Evolutionary conservation across 2,329 filamentous ascomycete species (phyloP).

Genomic region (Penicillium brevicompactum): DNA sequence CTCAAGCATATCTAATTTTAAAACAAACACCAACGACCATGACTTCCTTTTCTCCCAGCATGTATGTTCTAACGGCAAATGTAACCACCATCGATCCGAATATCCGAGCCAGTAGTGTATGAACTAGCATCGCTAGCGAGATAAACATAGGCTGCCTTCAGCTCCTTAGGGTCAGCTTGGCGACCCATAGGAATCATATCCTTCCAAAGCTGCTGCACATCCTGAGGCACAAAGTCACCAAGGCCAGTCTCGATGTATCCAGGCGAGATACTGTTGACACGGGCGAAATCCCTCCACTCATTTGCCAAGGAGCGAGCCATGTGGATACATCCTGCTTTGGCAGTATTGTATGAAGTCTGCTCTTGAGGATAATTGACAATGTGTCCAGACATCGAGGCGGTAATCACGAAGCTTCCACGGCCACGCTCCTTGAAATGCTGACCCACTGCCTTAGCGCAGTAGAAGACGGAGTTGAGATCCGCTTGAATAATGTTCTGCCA

Average conservation of each 20-base stretch:
- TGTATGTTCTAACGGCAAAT: conserved; percentile 39
- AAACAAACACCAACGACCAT: neutral
- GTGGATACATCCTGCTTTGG: conserved; percentile 69
- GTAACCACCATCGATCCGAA: conserved; percentile 55
- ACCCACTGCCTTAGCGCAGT: conserved; percentile 85
- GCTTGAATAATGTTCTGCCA: conserved; percentile 78
- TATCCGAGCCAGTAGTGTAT: conserved; percentile 53
- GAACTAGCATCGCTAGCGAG: conserved; percentile 50
- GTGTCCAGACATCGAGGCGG: conserved; percentile 61
- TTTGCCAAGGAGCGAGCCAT: conserved; percentile 65
- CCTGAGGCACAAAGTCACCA: conserved; percentile 64
- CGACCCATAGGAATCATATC: conserved; percentile 63
- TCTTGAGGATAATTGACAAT: conserved; percentile 63
- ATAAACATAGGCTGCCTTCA: conserved; percentile 61
- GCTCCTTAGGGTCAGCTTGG: conserved; percentile 65
- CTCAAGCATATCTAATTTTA: neutral
- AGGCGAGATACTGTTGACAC: conserved; percentile 68
- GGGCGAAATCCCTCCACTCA: conserved; percentile 70
- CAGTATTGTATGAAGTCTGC: conserved; percentile 65
- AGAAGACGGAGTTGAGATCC: conserved; percentile 80
- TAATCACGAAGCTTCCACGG: conserved; percentile 67
- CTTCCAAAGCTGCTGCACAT: conserved; percentile 60
- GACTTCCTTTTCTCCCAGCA: neutral
- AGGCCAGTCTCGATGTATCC: conserved; percentile 70
- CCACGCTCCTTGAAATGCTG: conserved; percentile 71